These are phyloP conservation scores for Verticillium nonalfalfae DNA, from an alignment of 2,329 filamentous ascomycete genomes.

Conservation along the genomic window DNA sequence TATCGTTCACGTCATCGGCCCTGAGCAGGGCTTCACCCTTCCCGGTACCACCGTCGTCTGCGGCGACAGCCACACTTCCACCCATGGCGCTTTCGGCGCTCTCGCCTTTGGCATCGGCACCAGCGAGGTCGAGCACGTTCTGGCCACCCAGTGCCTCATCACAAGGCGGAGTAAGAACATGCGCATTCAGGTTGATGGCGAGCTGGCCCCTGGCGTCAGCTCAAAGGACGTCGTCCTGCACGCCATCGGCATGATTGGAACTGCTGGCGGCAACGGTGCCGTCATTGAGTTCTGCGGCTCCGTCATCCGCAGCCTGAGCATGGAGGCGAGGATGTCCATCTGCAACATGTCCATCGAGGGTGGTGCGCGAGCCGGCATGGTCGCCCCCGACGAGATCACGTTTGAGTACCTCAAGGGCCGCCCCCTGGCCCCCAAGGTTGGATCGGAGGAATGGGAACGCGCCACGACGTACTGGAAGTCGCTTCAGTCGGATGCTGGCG, in stretches of 20 bases:
- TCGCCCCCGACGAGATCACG: slow-evolving; percentile 88
- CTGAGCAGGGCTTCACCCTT: slow-evolving; percentile 97
- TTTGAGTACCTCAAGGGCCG: slow-evolving; percentile 93
- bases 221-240: slow-evolving; percentile 94
- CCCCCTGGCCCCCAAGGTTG: slow-evolving; percentile 79
- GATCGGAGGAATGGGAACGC: slow-evolving; percentile 83
- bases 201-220: slow-evolving; percentile 83
- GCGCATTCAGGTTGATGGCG: slow-evolving; percentile 90
- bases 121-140: slow-evolving; percentile 95
- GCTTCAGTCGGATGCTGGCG: slow-evolving; percentile 78
- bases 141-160: slow-evolving; percentile 92
- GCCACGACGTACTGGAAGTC: slow-evolving; percentile 84
- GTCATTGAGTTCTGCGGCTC: slow-evolving; percentile 98
- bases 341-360: slow-evolving; percentile 99
- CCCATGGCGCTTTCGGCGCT: slow-evolving; percentile 92
- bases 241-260: slow-evolving; percentile 89
- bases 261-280: slow-evolving; percentile 86
- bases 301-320: slow-evolving; percentile 80
- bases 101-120: slow-evolving; percentile 97
- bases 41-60: slow-evolving; percentile 96
- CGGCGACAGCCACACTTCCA: slow-evolving; percentile 96
- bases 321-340: slow-evolving; percentile 98
- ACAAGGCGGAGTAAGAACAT: slow-evolving; percentile 98
- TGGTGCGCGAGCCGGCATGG: slow-evolving; percentile 92
- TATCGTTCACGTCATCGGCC: slow-evolving; percentile 97